A percentile compares a stretch with the other conserved stretches of the same genome.
These are phyloP conservation scores for Chlorophyllum brunneum DNA, from an alignment of 768 basidiomycete species.

Conservation along the genomic window DNA sequence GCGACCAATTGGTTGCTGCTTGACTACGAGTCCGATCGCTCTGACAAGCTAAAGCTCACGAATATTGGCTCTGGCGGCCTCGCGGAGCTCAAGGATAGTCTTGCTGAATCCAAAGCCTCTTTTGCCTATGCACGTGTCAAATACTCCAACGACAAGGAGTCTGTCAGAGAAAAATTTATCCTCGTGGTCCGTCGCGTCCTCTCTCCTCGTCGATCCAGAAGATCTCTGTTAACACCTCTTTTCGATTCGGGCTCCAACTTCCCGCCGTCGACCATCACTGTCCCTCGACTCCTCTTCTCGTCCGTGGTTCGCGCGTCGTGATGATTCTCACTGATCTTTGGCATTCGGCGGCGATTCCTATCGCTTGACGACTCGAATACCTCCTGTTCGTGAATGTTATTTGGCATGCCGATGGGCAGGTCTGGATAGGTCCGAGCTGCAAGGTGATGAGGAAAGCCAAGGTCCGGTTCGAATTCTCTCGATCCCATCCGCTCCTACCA, in stretches of 20 bases:
- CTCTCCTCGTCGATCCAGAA: background rate
- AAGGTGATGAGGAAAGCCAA: constrained; percentile 93
- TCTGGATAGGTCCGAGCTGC: constrained; percentile 79
- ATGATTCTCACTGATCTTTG: constrained; percentile 15
- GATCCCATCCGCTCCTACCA: constrained; percentile 9
- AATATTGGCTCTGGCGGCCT: constrained; percentile 79
- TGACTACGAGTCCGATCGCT: constrained; percentile 83
- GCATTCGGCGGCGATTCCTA: constrained; percentile 16
- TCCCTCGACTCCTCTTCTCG: constrained; percentile 19
- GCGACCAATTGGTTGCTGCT: constrained; percentile 89
- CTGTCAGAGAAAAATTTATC: constrained; percentile 84
- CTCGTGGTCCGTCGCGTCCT: constrained; percentile 46
- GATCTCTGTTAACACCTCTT: background rate
- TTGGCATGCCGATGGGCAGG: constrained; percentile 24
- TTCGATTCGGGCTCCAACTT: too few relatives aligned
- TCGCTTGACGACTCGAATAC: background rate
- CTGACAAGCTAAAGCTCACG: constrained; percentile 77
- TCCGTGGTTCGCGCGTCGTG: constrained; percentile 12
- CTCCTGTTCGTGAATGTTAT: background rate
- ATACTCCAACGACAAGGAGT: constrained; percentile 86
- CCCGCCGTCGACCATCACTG: constrained; percentile 4
- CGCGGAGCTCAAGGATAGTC: constrained; percentile 63
- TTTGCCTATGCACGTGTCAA: constrained; percentile 82
- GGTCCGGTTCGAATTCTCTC: constrained; percentile 38
- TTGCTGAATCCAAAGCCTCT: constrained; percentile 74